These are phyloP conservation scores for Hypomontagnella monticulosa DNA, from an alignment of 495 filamentous ascomycete species.

Conservation along the genomic window DNA sequence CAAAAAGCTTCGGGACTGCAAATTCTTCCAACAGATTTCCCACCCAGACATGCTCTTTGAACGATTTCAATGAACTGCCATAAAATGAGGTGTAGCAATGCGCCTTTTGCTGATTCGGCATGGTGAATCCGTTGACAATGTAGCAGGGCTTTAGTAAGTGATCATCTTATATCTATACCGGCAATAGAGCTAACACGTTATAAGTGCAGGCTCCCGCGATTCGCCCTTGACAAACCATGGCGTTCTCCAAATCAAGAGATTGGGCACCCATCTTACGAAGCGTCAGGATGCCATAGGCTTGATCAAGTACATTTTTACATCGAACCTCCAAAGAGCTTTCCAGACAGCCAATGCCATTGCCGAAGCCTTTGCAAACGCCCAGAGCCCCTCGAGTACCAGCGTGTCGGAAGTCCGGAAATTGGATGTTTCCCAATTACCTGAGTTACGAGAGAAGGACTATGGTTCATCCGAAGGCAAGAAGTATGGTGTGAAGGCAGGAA, in stretches of 20 bases:
- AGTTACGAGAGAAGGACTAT: constrained; percentile 76
- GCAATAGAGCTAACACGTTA: constrained; percentile 34
- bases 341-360: constrained; percentile 75
- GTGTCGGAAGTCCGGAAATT: constrained; percentile 21
- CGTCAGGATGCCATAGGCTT: constrained; percentile 49
- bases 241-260: constrained; percentile 73
- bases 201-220: constrained; percentile 80
- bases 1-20: no score
- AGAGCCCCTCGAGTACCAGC: constrained; percentile 35
- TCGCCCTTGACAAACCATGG: constrained; percentile 85
- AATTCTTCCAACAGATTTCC: background rate
- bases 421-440: constrained; percentile 57
- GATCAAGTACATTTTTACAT: constrained; percentile 77
- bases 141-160: constrained; percentile 74
- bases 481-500: constrained; percentile 44
- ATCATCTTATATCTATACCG: background rate
- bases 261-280: constrained; percentile 67
- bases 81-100: constrained; percentile 55
- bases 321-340: constrained; percentile 75
- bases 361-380: constrained; percentile 67
- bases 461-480: constrained; percentile 72
- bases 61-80: background rate
- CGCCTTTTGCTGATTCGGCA: constrained; percentile 82
- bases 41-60: background rate
- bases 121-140: constrained; percentile 89